phyloP scores from a whole-genome alignment of 768 basidiomycete species.

The Hysterangium stoloniferum region DNA sequence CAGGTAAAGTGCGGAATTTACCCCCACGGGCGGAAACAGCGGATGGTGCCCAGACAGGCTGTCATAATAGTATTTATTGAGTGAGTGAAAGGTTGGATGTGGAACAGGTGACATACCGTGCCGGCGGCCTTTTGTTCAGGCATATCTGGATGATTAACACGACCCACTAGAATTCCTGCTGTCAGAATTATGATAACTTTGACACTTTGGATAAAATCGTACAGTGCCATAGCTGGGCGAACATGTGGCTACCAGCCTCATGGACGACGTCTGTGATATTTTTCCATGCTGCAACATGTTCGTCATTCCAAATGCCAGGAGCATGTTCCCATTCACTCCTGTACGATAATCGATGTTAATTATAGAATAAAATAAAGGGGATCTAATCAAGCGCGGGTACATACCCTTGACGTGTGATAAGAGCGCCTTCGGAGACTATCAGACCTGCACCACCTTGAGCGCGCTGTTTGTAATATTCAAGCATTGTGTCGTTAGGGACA shows the following conservation, averaged over 20 bases:
- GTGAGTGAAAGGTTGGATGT: too few species aligned
- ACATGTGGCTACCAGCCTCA: constrained; percentile 34
- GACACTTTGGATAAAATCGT: constrained; percentile 8
- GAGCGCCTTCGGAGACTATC: constrained; percentile 32
- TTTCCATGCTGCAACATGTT: constrained; percentile 39
- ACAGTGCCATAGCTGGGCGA: constrained; percentile 39
- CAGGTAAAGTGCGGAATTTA: constrained; percentile 32
- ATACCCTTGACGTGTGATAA: constrained; percentile 38
- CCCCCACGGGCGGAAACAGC: constrained; percentile 34
- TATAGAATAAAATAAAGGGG: too few species aligned
- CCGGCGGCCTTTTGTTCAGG: constrained; percentile 32
- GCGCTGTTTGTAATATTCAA: constrained; percentile 36
- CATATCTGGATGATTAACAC: constrained; percentile 29
- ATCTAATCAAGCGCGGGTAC: too few species aligned
- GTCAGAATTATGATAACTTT: neutral
- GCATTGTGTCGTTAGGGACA: constrained; percentile 32
- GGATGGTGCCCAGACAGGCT: constrained; percentile 41
- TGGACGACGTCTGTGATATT: constrained; percentile 42
- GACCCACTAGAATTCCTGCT: constrained; percentile 23
- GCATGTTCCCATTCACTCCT: constrained; percentile 38
- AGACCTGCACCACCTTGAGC: constrained; percentile 32
- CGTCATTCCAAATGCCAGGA: constrained; percentile 40
- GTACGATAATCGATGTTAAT: too few species aligned
- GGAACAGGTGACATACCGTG: constrained; percentile 16
- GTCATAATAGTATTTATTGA: neutral